Base-by-base conservation (phyloP, 352 stramenopile species). In the Pseudoperonospora humuli region DNA sequence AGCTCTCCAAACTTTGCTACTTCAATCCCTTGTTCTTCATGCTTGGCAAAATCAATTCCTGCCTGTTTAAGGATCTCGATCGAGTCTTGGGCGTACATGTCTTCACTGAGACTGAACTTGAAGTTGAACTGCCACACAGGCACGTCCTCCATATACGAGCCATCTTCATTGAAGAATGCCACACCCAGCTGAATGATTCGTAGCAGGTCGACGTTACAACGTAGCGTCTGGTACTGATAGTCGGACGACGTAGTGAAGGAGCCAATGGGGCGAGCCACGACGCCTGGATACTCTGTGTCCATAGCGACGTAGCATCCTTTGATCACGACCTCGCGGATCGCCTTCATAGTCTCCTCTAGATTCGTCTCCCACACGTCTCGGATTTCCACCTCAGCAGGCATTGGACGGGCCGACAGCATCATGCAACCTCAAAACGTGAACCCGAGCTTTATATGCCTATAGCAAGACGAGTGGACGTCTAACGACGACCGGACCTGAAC, bases 41-140 rank as follows among this genome's bases (percentile, higher is more conserved):
- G 96, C 64, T 96, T 86, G 14, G 90, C 75, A 63, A 99, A 99
- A 54, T 97, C 95, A 40, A 99, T 99, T 10, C 96, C 96, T 1
- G 89, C 96, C 41, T 97, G 86, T 45, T 98, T 96, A 18, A 99
- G 71, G 42, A 99, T 86, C 64, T 99, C 95, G 62, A 99, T 99
- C 31, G 89, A 98, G 69, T 99, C 96, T 61, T 99, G 95, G 20
- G 96, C 96, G 79, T 98, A 99, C 89, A 99, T 99, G 76, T 99
- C 96, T 54, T 98, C 95, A 45, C 86, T 74, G 21, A 99, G 61
- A 54, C 84, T 95, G 60, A 99, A 99, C 66, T 97, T 95, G 73
- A 99, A 99, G 77, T 99, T 99, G 75, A 99, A 99, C 73, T 99
- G 96, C 93, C 93, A 99, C 57, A 96, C 97, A 3, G 92, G 94